Evolutionary conservation across 495 filamentous ascomycete species (phyloP).

Genomic region (Tuber microsphaerosporum): DNA sequence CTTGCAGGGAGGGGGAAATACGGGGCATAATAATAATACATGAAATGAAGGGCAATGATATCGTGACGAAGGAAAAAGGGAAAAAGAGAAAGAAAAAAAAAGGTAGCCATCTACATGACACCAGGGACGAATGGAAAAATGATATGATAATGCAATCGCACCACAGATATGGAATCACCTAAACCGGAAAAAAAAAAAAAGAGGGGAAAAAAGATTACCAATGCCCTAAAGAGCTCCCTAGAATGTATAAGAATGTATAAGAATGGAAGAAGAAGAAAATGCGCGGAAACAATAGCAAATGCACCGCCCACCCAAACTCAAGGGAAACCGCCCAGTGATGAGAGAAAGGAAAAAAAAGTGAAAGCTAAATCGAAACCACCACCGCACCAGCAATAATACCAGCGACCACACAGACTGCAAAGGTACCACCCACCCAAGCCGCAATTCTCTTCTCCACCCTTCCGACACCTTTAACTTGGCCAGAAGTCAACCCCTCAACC

Average conservation of each 20-base stretch:
- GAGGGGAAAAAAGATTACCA: constrained; percentile 8
- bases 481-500: constrained; percentile 29
- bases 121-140: not conserved
- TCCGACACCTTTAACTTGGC: constrained; percentile 33
- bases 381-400: constrained; percentile 29
- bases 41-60: not conserved
- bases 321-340: constrained; percentile 1
- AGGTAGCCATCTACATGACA: not conserved
- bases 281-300: constrained; percentile 9
- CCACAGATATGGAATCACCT: not conserved
- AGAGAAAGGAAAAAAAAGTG: constrained; percentile 10
- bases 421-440: constrained; percentile 27
- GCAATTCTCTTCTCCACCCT: constrained; percentile 35
- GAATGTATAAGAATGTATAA: constrained; percentile 11
- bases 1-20: not conserved
- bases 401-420: constrained; percentile 29
- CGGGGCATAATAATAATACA: constrained; percentile 1
- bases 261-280: not conserved
- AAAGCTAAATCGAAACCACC: constrained; percentile 15
- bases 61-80: not conserved
- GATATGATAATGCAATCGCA: not conserved
- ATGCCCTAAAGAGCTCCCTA: not conserved
- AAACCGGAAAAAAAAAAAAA: constrained; percentile 3
- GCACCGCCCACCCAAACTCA: constrained; percentile 1
- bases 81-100: not conserved